These are phyloP conservation scores for Sporothrix phasma DNA, from an alignment of 2,329 filamentous ascomycete species.

Conservation along the genomic window DNA sequence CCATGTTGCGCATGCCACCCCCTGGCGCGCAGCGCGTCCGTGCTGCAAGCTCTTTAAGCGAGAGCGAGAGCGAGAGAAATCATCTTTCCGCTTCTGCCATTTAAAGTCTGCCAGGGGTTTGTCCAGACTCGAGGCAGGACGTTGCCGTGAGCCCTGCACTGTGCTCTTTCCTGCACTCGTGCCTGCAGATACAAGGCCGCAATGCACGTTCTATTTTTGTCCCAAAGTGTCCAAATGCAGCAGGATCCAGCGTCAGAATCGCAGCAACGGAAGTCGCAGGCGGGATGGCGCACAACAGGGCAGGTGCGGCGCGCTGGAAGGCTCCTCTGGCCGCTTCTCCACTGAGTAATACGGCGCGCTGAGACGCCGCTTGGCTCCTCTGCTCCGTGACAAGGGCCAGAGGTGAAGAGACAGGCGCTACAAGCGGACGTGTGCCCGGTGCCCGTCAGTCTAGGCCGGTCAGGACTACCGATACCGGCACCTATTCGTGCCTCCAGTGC, in stretches of 20 bases:
- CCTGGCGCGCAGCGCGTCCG: not conserved
- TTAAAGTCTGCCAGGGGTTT: no score
- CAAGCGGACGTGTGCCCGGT: constrained; percentile 5
- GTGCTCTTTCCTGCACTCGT: not conserved
- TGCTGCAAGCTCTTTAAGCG: not conserved
- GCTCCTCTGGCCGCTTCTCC: constrained; percentile 13
- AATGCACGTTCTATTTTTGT: not conserved
- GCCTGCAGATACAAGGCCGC: not conserved
- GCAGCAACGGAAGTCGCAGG: constrained; percentile 11
- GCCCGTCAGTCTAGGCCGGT: not conserved
- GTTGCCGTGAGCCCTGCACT: not conserved
- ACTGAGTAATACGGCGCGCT: constrained; percentile 4
- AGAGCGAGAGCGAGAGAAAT: not conserved
- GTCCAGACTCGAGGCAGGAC: not conserved
- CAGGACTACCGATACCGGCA: constrained; percentile 14
- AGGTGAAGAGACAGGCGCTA: not conserved
- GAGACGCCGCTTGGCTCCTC: constrained; percentile 8
- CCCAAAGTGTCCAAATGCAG: not conserved
- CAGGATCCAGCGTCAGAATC: not conserved
- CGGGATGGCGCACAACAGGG: not conserved
- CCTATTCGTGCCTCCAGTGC: not conserved
- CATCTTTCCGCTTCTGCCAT: not conserved
- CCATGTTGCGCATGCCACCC: not conserved
- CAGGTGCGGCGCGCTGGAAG: not conserved
- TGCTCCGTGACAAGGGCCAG: not conserved